Base-by-base conservation (phyloP, 805 yeast species). In the Metschnikowia arizonensis region DNA sequence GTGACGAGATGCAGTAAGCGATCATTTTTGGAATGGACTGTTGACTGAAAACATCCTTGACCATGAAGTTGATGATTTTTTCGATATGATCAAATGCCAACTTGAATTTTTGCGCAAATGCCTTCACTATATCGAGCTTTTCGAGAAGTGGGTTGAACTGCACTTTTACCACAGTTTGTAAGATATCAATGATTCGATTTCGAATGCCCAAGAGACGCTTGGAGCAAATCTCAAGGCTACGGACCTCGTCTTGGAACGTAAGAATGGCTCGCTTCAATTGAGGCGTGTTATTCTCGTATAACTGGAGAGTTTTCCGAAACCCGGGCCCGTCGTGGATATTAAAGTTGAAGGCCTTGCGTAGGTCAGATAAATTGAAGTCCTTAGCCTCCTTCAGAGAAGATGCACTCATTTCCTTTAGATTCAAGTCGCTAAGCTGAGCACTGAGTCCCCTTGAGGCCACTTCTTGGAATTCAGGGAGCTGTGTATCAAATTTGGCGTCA, bases 271-370 rank as follows among this genome's bases (percentile, higher is more conserved):
- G 59, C 33, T 58, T 62, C 44, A 66, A 61, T 7, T 42, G 36
- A 0, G 72, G 69, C 5, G 68, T 48, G 3, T 52, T 49, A 11
- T 54, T 46, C 48, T 71, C 75, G 46, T 66, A 65, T n/a, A 50
- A 54, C 6, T 50, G 50, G 33, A 72, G 56, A 4, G 62, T 47
- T 17, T 55, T 62, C 23, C 76, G 51, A 43, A 71, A 70, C 40
- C 69, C 73, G 4, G 76, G 76, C 0, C 76, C 76, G 50, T 72
- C 76, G 37, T 69, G 72, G 14, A 68, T 55, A 30, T 56, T 60
- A 45, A 69, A 69, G 28, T 50, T 58, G 46, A 68, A 70, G 4
- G 59, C 68, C 30, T 50, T 58, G 36, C 64, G 58, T 5, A 52
- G 45, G 11, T 54, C 56, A 15, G 31, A 24, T 3, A 54, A 24